Conservation (phyloP, 139 green algal genomes). For the Pedinophyceae sp. region DNA sequence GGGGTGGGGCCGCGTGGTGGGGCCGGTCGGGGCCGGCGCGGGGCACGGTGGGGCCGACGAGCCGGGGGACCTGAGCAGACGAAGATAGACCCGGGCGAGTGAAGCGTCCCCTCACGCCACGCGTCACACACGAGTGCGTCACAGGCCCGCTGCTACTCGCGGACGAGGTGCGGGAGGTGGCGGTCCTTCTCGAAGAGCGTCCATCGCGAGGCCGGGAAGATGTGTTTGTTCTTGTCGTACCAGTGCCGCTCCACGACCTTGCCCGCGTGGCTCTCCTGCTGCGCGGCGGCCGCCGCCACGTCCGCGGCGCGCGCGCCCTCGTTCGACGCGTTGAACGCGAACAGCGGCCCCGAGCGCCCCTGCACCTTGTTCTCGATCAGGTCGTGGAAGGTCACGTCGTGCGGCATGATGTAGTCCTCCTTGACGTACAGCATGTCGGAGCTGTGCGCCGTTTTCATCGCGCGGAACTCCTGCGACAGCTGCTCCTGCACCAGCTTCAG, state of each 20-base stretch:
- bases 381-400: conserved; percentile 85
- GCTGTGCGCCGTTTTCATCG: conserved; percentile 17
- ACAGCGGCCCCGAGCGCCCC: conserved; percentile 83
- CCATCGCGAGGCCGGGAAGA: conserved; percentile 90
- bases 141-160: no score
- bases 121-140: no score
- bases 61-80: no score
- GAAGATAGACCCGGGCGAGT: no score
- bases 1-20: no score
- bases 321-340: conserved; percentile 85
- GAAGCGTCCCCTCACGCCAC: no score
- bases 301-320: conserved; percentile 67
- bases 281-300: conserved; percentile 71
- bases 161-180: no score
- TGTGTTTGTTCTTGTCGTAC: conserved; percentile 98
- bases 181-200: conserved; percentile 51
- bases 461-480: conserved; percentile 68
- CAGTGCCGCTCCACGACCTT: conserved; percentile 87
- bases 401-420: conserved; percentile 83
- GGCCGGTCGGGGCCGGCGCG: no score
- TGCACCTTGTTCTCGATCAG: conserved; percentile 81
- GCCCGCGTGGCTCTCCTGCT: conserved; percentile 61
- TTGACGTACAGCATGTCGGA: conserved; percentile 95
- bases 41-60: no score
- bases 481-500: conserved; percentile 71